Evolutionary conservation across 805 yeast genomes (phyloP), one percentile per base, ranked within the genome.

Genomic region (Blastobotrys attinorum): DNA sequence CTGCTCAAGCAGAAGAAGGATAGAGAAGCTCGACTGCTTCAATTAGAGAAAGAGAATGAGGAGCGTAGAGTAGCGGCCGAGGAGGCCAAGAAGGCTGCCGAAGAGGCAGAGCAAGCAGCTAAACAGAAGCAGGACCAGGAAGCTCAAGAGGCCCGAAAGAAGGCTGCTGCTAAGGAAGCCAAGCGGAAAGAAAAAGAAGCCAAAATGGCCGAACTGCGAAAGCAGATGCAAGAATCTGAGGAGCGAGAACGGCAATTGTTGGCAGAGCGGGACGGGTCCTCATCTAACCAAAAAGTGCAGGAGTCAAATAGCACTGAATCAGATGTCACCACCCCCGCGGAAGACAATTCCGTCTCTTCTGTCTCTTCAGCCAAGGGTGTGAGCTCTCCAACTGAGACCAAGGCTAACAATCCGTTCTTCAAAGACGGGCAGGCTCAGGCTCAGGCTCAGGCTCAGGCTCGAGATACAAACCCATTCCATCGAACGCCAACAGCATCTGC

Each of bases 231-330:
- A 20, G 45, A 37, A 11, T 21, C 32, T 16, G 40, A 33, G 18
- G 44, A 43, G 23, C 43, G 44, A 31, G 36, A 52, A 42, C 20
- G 49, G 48, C 37, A 52, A 47, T 17, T 55, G 55, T 11, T 57
- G 48, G n/a, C 60, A 29, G 40, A 42, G 45, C 20, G 39, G 41
- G 61, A 60, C 38, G 61, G 58, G 16, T 56, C 52, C 22, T 61
- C 63, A 10, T 37, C 51, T 34, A 23, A 41, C 34, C 50, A 53
- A 4, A 54, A 54, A 23, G 43, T 53, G 40, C 54, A 52, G 29
- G 58, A 56, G 20, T 49, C 54, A 33, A 51, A 35, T 22, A 43
- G 40, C 45, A 20, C 29, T 42, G 17, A 38, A n/a, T 22, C 42
- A 2, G 52, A 23, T 3, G 22, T 16, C 7, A 17, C 34, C 15